Evolutionary conservation across 192 early-diverging fungal genomes (phyloP).

Genomic region (Coemansia sp.): DNA sequence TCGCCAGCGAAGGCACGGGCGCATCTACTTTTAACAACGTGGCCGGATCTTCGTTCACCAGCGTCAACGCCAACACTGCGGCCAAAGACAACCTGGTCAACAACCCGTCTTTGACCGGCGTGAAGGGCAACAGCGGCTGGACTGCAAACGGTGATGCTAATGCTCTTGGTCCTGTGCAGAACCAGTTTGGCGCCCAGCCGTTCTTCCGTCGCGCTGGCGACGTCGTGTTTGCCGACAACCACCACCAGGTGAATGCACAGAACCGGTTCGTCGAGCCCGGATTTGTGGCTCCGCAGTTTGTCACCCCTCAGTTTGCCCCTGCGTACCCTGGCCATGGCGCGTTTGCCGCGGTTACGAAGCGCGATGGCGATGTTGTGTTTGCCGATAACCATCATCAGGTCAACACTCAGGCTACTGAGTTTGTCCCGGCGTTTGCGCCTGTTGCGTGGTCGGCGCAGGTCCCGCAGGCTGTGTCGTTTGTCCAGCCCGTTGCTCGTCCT

Average conservation of each 20-base stretch:
- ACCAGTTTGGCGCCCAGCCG: constrained; percentile 37
- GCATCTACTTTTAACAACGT: constrained; percentile 40
- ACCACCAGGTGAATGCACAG: constrained; percentile 33
- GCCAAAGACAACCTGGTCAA: constrained; percentile 52
- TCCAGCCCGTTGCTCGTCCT: neutral
- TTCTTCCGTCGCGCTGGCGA: constrained; percentile 18
- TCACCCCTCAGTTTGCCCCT: constrained; percentile 12
- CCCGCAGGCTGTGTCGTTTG: constrained; percentile 13
- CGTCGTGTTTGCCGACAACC: constrained; percentile 50
- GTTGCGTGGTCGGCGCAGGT: neutral
- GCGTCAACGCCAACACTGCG: constrained; percentile 41
- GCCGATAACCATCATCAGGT: constrained; percentile 45
- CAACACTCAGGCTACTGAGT: constrained; percentile 10
- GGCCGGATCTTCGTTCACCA: constrained; percentile 38
- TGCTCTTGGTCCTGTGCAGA: constrained; percentile 48
- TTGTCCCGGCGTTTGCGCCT: constrained; percentile 15
- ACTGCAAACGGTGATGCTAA: constrained; percentile 53
- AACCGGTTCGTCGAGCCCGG: constrained; percentile 10
- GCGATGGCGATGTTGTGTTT: constrained; percentile 47
- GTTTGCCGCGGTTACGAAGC: constrained; percentile 20
- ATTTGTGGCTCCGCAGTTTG: constrained; percentile 18
- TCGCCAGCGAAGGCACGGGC: constrained; percentile 9
- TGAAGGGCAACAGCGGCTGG: constrained; percentile 53
- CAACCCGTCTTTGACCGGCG: constrained; percentile 32
- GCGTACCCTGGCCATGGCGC: constrained; percentile 18